Percentiles rank a stretch among this genome's conserved stretches.
phyloP scores from a whole-genome alignment of 1,284 basidiomycete genomes.

The Sanguinoderma infundibulare region DNA sequence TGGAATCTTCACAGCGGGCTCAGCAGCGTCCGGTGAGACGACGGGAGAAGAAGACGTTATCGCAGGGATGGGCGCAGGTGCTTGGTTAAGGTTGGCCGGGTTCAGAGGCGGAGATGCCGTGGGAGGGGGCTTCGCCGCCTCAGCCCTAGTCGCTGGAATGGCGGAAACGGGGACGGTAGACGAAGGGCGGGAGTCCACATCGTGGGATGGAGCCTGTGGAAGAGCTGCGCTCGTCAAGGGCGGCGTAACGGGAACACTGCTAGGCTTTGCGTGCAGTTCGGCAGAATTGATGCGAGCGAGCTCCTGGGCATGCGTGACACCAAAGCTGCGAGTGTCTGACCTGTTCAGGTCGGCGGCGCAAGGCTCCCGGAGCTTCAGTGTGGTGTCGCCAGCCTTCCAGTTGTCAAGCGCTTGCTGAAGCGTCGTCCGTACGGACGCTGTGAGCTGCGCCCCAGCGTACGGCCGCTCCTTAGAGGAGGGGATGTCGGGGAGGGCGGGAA shows the following conservation, averaged over 20 bases:
- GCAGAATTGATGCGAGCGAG: constrained; percentile 57
- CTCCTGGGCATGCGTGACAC: constrained; percentile 78
- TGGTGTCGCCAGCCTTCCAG: constrained; percentile 69
- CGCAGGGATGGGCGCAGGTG: constrained; percentile 55
- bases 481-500: constrained; percentile 61
- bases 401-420: constrained; percentile 77
- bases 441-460: constrained; percentile 63
- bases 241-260: constrained; percentile 47
- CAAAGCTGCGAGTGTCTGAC: constrained; percentile 79
- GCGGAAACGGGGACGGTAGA: constrained; percentile 5
- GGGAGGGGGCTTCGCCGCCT: constrained; percentile 22
- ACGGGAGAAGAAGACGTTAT: constrained; percentile 33
- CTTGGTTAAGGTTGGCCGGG: constrained; percentile 56
- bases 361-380: constrained; percentile 47
- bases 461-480: constrained; percentile 60
- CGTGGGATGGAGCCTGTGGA: constrained; percentile 23
- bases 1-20: constrained; percentile 36
- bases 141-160: constrained; percentile 18
- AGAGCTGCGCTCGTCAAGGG: constrained; percentile 31
- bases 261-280: constrained; percentile 32
- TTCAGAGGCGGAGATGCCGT: constrained; percentile 50
- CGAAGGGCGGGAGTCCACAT: constrained; percentile 8
- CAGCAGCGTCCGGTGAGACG: constrained; percentile 34
- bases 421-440: constrained; percentile 71
- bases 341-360: constrained; percentile 59